Conservation (phyloP, 805 yeast species). For the Pichia scutulata region DNA sequence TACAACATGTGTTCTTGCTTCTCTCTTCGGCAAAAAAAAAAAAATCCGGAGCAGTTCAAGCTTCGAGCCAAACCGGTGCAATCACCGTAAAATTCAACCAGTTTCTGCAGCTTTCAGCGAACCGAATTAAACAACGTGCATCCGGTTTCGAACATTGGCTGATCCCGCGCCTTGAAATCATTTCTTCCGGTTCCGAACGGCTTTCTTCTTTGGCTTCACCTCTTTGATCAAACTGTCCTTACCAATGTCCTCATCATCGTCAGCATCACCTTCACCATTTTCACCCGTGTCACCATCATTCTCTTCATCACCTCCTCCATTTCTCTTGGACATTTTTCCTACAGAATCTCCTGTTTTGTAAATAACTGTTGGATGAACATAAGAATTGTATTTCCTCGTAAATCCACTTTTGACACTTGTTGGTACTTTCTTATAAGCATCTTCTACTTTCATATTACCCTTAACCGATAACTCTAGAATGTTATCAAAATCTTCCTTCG, state of each 20-base stretch:
- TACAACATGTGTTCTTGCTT: too few relatives aligned
- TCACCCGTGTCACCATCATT: slow-evolving; percentile 26
- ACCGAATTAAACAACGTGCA: too few relatives aligned
- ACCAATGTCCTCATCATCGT: slow-evolving; percentile 36
- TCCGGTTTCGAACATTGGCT: too few relatives aligned
- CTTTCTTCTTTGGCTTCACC: slow-evolving; percentile 19
- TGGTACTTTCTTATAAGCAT: slow-evolving; percentile 52
- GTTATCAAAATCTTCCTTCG: slow-evolving; percentile 89
- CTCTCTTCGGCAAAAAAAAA: too few relatives aligned
- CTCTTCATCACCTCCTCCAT: slow-evolving; percentile 63
- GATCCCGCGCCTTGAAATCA: too few relatives aligned
- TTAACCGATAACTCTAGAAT: slow-evolving; percentile 82
- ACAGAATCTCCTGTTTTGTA: slow-evolving; percentile 64
- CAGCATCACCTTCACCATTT: slow-evolving; percentile 32
- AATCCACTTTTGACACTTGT: slow-evolving; percentile 78
- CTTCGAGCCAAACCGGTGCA: too few relatives aligned
- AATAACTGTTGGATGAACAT: slow-evolving; percentile 78
- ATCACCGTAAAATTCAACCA: too few relatives aligned
- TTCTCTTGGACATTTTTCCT: slow-evolving; percentile 37
- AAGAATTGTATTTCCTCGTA: slow-evolving; percentile 74
- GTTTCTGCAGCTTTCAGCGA: too few relatives aligned
- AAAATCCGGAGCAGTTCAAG: too few relatives aligned
- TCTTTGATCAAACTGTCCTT: slow-evolving; percentile 60
- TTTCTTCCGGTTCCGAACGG: background rate
- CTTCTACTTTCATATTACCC: slow-evolving; percentile 31